Base-by-base conservation (phyloP, 495 filamentous ascomycete species). In the Aspergillus diversus region DNA sequence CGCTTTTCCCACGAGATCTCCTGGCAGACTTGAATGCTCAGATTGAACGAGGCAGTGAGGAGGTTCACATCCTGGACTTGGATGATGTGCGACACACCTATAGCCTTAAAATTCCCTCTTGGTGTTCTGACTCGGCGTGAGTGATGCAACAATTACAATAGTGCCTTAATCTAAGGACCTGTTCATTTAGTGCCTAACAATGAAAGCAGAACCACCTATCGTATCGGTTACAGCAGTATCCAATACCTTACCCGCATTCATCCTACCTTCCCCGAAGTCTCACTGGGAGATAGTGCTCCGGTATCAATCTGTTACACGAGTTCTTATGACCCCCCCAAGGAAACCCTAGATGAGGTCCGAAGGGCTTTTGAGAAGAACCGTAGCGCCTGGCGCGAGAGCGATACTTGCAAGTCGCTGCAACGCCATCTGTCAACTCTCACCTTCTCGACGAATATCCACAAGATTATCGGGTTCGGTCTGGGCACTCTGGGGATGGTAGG, bases 151-250 rank as follows among this genome's bases (percentile, higher is more conserved):
- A 7, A 6, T 5, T 32, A 4, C 2, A 15, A 15, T 15, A 16
- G 37, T 12, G 9, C 35, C 47, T 31, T 5, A 27, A 27, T 27
- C 21, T 7, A 15, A 39, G 12, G 11, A 50, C 27, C 1, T 6
- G 16, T 17, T 27, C 11, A 17, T 17, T 27, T 17, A 27, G 21
- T 50, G 9, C 7, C 21, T 50, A 31, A 50, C 21, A 21, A 21
- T 31, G 21, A 8, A n/a, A 27, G 11, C 58, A 65, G 67, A n/a
- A 69, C 57, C 55, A 67, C 63, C n/a, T 70, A 70, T 42, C 65
- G 67, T 46, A 70, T 70, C 56, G 60, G 59, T 32, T 70, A 70
- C 50, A 57, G 46, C 47, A 67, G 63, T 47, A 67, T 70, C 57
- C 68, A 70, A 31, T 51, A 59, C 12, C 53, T 70, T 4, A 59